Evolutionary conservation across 129 eudicot species (phyloP), one percentile per base, ranked within the genome.

Genomic region (Escallonia rubra): DNA sequence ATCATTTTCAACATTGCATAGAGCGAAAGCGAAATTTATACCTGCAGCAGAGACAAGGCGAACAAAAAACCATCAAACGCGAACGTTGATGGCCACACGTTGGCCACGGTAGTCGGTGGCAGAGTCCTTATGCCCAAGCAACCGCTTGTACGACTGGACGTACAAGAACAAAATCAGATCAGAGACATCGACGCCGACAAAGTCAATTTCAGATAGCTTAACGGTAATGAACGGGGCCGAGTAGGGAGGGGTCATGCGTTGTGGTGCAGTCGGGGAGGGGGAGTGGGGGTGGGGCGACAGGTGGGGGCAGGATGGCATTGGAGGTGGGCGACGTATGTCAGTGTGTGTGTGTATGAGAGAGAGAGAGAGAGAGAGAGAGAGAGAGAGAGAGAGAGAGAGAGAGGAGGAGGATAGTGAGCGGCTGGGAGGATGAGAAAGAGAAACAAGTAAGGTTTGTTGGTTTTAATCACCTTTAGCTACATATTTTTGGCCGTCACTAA

Each of bases 51-150:
- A 43, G 99, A 86, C 14, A 93, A 89, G 41, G 89, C 92, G 4
- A 95, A 93, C 55, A 93, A 84, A 41, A 83, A 86, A 0, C 96
- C 96, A 66, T 93, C 99, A 49, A 89, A 93, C 5, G 99, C 96
- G 0, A 95, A 93, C 5, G 96, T 86, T 14, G 96, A 82, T 0
- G 96, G 96, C 96, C 96, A 93, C 59, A 93, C 95, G 78, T 93
- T 95, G 7, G 95, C 95, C 7, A 93, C 95, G 7, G 93, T 93
- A 55, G 95, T 92, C 34, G 34, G 1, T 23, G 34, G 34, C 34
- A 4, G 90, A 86, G 80, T 89, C 96, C 82, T 79, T 89, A 66
- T 93, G 95, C 38, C 92, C 89, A 46, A 93, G 71, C 87, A 93
- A 65, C 76, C 96, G 64, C 74, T 93, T 93, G 64, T 89, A 93